phyloP scores from a whole-genome alignment of 257 asterid genomes.

The Solanum medicagineum region DNA sequence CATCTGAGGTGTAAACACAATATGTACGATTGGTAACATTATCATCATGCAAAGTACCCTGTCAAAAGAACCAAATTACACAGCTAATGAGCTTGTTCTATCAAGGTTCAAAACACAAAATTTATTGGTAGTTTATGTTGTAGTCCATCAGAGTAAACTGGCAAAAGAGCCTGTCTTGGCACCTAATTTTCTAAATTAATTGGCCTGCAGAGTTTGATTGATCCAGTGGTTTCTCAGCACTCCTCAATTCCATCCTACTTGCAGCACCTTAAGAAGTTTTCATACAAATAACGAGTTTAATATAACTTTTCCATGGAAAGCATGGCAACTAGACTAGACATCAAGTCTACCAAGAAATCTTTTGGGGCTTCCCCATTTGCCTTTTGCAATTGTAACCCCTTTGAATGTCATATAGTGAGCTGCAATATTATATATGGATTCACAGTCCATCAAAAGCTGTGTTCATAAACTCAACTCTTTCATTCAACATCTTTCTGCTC shows the following conservation, averaged over 20 bases:
- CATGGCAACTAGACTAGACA: background rate
- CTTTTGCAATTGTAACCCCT: background rate
- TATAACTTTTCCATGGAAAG: background rate
- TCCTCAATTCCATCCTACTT: background rate
- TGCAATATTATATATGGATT: background rate
- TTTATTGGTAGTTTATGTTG: background rate
- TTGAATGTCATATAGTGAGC: background rate
- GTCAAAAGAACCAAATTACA: slow-evolving; percentile 10
- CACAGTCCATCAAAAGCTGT: background rate
- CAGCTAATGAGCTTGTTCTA: background rate
- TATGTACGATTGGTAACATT: slow-evolving; percentile 54
- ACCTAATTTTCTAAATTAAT: background rate
- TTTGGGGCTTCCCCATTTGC: background rate
- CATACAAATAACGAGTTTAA: background rate
- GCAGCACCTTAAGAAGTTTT: background rate
- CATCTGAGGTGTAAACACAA: slow-evolving; percentile 79
- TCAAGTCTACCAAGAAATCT: background rate
- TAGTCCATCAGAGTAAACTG: background rate
- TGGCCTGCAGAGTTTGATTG: background rate
- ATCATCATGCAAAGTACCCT: slow-evolving; percentile 55
- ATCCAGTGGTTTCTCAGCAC: background rate
- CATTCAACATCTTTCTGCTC: background rate
- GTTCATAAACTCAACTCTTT: background rate
- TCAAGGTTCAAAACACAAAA: background rate
- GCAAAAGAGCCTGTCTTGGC: background rate